Evolutionary conservation across 2,329 filamentous ascomycete genomes (phyloP), one percentile per base, ranked within the genome.

Genomic region (Venturia effusa): DNA sequence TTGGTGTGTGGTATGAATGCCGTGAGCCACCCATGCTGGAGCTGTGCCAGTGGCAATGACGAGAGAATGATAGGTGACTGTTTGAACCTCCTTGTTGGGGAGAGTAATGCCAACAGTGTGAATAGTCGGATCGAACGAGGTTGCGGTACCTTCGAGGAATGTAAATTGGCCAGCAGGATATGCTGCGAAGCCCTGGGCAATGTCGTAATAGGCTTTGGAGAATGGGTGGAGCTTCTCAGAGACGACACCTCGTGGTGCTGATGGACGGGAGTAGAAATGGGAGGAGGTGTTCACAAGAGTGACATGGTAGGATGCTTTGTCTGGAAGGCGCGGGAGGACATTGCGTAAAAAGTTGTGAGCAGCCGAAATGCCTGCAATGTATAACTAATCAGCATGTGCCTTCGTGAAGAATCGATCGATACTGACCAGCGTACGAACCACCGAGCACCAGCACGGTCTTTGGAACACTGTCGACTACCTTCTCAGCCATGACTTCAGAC

Each of bases 41-140:
- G 69, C 76, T 45, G 79, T 79, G 8, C 83, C 83, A 0, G 82
- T 83, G 10, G 82, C 81, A 65, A 85, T 79, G 60, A 85, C 74
- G 2, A 85, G 74, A n/a, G 81, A 79, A 67, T 84, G 78, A 69
- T 81, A 85, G 2, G 73, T 64, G 13, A 84, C 66, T 4, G 59
- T 66, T 37, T 67, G 69, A 59, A 69, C 67, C 22, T 72, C 71
- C 24, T 69, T 70, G 22, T 73, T 75, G 24, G 60, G 66, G 19
- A 67, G 64, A n/a, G 68, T 70, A 67, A 82, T 74, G 3, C 74
- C 72, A 7, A 85, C 75, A 1, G 71, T 78, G 37, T 80, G 77
- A 24, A 67, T 68, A 2, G 72, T 67, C 1, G 74, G 70, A 62
- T 84, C 76, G 22, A 85, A 72, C 0, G 72, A 72, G 2, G 76